Evolutionary conservation across 176 grass and related monocot genomes (phyloP).

Genomic region (Triticum aestivum): DNA sequence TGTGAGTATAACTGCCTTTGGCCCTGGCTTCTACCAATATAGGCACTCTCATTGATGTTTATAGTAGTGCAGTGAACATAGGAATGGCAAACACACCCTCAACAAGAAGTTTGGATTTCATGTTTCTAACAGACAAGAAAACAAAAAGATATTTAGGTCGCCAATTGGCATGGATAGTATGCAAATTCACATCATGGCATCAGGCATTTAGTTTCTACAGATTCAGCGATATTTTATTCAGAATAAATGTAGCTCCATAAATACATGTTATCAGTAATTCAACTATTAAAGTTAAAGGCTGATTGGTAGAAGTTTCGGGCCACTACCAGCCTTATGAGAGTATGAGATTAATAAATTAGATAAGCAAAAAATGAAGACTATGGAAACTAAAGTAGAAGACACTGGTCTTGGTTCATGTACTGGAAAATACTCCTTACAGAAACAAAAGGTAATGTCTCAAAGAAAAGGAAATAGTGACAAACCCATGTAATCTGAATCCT

Average conservation of each 20-base stretch:
- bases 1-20: neutral
- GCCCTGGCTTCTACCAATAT: neutral
- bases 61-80: neutral
- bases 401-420: neutral
- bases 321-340: neutral
- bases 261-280: neutral
- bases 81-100: neutral
- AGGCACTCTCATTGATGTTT: neutral
- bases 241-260: neutral
- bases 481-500: conserved; percentile 91
- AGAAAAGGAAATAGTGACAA: neutral
- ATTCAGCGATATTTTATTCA: neutral
- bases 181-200: conserved; percentile 13
- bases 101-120: neutral
- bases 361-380: conserved; percentile 1
- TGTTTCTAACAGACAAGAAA: conserved; percentile 4
- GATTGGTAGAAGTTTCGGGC: neutral
- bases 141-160: neutral
- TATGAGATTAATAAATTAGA: neutral
- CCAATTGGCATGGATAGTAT: neutral
- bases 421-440: neutral
- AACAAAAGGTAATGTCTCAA: neutral
- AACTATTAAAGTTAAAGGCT: neutral
- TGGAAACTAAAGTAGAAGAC: neutral
- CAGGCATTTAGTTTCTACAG: neutral